A percentile compares a stretch with the other conserved stretches of the same genome.
These are phyloP conservation scores for Phoma sp. DNA, from an alignment of 2,329 filamentous ascomycete genomes.

Conservation along the genomic window DNA sequence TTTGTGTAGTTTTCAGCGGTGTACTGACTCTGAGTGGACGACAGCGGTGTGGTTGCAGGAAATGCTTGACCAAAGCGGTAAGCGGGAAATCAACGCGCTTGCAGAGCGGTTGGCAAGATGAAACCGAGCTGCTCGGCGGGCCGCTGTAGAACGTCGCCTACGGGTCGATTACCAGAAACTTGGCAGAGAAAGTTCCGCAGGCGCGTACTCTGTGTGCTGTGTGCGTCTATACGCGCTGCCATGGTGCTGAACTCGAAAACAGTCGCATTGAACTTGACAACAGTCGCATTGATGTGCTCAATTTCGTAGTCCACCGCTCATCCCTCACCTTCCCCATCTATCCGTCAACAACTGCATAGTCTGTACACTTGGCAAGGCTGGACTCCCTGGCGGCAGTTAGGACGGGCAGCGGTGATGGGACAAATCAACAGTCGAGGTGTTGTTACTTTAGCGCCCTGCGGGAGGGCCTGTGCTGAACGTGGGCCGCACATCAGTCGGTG, in stretches of 20 bases:
- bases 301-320: conserved; percentile 5
- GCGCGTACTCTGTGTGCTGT: conserved; percentile 17
- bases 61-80: conserved; percentile 29
- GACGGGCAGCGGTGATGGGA: conserved; percentile 32
- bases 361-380: conserved; percentile 11
- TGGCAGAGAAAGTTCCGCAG: conserved; percentile 12
- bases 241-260: neutral
- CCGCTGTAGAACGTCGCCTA: conserved; percentile 17
- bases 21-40: conserved; percentile 37
- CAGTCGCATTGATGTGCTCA: neutral
- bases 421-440: conserved; percentile 43
- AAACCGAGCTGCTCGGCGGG: conserved; percentile 39
- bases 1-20: conserved; percentile 19
- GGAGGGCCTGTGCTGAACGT: conserved; percentile 26
- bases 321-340: conserved; percentile 11
- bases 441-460: conserved; percentile 39
- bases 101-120: conserved; percentile 47
- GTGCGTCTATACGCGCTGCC: conserved; percentile 3
- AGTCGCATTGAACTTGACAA: neutral
- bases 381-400: conserved; percentile 40
- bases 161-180: conserved; percentile 9
- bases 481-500: conserved; percentile 23
- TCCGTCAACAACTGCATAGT: neutral
- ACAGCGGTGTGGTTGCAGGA: conserved; percentile 31
- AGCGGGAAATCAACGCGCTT: conserved; percentile 43